Conservation (phyloP, 768 basidiomycete species). For the Gautieria morchelliformis region DNA sequence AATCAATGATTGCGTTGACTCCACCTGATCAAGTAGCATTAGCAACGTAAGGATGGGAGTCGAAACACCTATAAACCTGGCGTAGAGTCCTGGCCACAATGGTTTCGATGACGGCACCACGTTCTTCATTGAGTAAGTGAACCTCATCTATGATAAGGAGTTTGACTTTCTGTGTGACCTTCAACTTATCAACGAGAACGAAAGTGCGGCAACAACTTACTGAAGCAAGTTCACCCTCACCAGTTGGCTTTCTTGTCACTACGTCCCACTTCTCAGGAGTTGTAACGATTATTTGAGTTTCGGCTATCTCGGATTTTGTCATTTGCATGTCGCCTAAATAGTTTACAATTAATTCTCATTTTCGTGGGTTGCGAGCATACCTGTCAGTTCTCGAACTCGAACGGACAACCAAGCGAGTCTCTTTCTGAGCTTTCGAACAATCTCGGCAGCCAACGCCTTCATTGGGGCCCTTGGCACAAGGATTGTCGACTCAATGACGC, state of each 20-base stretch:
- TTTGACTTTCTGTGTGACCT: constrained; percentile 60
- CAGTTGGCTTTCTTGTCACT: constrained; percentile 92
- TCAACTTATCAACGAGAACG: neutral
- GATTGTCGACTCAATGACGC: neutral
- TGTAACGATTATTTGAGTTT: constrained; percentile 96
- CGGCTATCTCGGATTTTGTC: constrained; percentile 84
- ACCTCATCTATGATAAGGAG: constrained; percentile 97
- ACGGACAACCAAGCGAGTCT: constrained; percentile 83
- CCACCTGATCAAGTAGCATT: constrained; percentile 43
- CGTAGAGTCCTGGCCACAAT: constrained; percentile 94
- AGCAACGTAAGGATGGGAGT: neutral
- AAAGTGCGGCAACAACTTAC: constrained; percentile 33
- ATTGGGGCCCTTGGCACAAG: constrained; percentile 71
- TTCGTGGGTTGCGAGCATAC: constrained; percentile 26
- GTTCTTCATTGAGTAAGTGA: constrained; percentile 93
- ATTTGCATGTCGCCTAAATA: constrained; percentile 84
- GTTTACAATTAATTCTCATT: neutral
- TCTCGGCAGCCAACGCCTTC: constrained; percentile 96
- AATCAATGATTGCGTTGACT: constrained; percentile 92
- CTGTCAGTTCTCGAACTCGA: constrained; percentile 83
- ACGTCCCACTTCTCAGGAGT: constrained; percentile 99
- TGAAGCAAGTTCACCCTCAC: constrained; percentile 92
- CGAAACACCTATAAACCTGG: constrained; percentile 38
- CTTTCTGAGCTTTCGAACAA: constrained; percentile 87
- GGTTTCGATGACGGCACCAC: constrained; percentile 96